Conservation (phyloP, 139 green algal genomes). For the Chlorella ohadii region DNA sequence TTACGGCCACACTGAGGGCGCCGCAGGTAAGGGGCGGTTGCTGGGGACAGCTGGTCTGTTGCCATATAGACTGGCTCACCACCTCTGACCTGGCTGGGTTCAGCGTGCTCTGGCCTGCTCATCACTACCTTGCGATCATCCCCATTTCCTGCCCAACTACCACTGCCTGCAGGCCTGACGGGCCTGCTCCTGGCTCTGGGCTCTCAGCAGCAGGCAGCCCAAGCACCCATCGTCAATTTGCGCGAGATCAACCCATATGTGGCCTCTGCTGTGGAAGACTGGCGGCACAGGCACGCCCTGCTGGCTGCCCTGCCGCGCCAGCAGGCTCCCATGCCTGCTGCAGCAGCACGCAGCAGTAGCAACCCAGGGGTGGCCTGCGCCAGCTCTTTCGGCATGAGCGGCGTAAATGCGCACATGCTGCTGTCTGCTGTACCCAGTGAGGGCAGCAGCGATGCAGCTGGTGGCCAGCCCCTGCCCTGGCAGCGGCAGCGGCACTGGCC, state of each 20-base stretch:
- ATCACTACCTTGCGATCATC: too few relatives aligned
- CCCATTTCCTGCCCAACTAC: too few relatives aligned
- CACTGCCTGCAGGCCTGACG: conserved; percentile 47
- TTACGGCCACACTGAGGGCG: conserved; percentile 68
- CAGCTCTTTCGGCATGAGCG: conserved; percentile 55
- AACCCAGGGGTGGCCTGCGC: not conserved
- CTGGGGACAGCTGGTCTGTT: too few relatives aligned
- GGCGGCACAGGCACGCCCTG: not conserved
- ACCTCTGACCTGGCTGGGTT: too few relatives aligned
- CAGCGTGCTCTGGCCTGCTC: too few relatives aligned
- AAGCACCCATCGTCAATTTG: conserved; percentile 64
- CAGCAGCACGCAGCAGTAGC: too few relatives aligned
- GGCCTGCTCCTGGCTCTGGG: conserved; percentile 66
- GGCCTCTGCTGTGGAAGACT: conserved; percentile 4
- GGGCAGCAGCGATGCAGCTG: not conserved
- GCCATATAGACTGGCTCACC: too few relatives aligned
- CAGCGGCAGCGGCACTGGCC: conserved; percentile 27
- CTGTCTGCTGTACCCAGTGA: not conserved
- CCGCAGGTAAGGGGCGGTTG: conserved; percentile 46
- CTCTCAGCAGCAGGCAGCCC: not conserved
- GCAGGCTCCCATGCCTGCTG: not conserved
- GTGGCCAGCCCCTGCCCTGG: conserved; percentile 3
- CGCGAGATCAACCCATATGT: conserved; percentile 77
- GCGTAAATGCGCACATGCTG: conserved; percentile 54
- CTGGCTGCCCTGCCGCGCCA: conserved; percentile 1